Base-by-base conservation (phyloP, 2,329 filamentous ascomycete species). In the Pseudovirgaria hyperparasitica region DNA sequence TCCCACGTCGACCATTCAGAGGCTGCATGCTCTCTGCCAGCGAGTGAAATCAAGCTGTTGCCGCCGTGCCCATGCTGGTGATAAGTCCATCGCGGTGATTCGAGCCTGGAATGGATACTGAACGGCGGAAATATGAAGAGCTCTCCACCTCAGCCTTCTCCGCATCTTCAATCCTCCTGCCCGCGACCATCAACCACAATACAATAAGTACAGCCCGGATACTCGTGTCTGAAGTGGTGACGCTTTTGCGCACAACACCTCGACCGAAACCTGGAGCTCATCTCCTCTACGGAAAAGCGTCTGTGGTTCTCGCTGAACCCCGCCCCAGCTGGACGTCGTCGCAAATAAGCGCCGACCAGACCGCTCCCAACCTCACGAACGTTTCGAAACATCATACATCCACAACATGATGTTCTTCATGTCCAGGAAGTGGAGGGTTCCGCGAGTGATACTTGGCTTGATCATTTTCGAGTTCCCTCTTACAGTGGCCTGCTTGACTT, bases 391-490 rank as follows among this genome's bases (percentile, higher is more conserved):
- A 27, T 11, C n/a, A 20, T 20, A 25, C 27, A 14, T 25, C 26
- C 19, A 12, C 23, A 35, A 35, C 29, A 39, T 27, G 17, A 28
- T 19, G 15, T 39, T 74, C 67, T 36, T 72, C 55, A 25, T 73
- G 29, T 64, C 70, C 12, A 61, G 59, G 41, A 54, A 60, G 43
- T 73, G 70, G 60, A 62, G 64, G 29, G 54, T 63, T 16, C 62
- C 64, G 22, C 62, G 59, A 37, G 34, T 64, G 35, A 54, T 72
- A 38, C 57, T 64, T 35, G 61, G 49, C 25, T 59, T 81, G 37
- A 70, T 86, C 59, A 43, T 70, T 26, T 45, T 73, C 27, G 81
- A 87, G 55, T 64, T 86, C 27, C 54, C 58, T 19, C 66, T 74
- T 36, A 70, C 75, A 14, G 61, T 87, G 30, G 66, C 72, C 10